These are phyloP conservation scores for Boletales sp. DNA, from an alignment of 768 basidiomycete genomes.

Conservation along the genomic window DNA sequence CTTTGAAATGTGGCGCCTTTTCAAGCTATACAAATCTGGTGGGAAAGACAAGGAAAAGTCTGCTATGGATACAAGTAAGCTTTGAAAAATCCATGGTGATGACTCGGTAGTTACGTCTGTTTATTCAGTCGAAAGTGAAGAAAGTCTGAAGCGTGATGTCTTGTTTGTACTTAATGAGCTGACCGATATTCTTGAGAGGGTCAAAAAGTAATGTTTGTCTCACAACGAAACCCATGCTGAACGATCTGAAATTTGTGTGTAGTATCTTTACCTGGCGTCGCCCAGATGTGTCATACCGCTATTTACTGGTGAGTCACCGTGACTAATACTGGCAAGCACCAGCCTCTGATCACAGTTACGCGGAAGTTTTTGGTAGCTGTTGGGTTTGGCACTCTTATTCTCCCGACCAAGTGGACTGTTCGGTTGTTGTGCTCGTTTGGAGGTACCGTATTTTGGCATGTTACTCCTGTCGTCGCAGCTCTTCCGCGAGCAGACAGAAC, in stretches of 20 bases:
- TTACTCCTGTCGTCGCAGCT: constrained; percentile 51
- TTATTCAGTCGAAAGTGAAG: constrained; percentile 12
- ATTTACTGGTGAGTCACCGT: constrained; percentile 40
- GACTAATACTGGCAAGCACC: neutral
- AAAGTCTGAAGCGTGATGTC: constrained; percentile 40
- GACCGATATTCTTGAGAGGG: constrained; percentile 59
- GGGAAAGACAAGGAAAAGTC: constrained; percentile 33
- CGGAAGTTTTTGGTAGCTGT: constrained; percentile 35
- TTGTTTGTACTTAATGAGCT: constrained; percentile 44
- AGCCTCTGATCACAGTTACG: constrained; percentile 1
- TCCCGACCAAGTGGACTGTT: constrained; percentile 49
- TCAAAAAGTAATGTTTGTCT: constrained; percentile 49
- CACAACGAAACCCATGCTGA: neutral
- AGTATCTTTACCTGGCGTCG: constrained; percentile 71
- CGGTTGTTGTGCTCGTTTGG: constrained; percentile 44
- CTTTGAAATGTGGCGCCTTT: constrained; percentile 52
- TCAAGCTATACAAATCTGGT: constrained; percentile 40
- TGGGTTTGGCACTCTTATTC: constrained; percentile 37
- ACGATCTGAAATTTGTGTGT: constrained; percentile 4
- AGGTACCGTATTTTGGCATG: constrained; percentile 63
- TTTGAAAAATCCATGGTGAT: neutral
- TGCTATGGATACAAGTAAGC: constrained; percentile 5
- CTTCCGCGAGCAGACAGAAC: constrained; percentile 44
- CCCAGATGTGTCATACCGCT: constrained; percentile 47
- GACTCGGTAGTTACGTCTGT: neutral